Percentiles rank a stretch among this genome's conserved stretches.
phyloP scores from a whole-genome alignment of 2,329 filamentous ascomycete genomes.

The Aspergillus neotritici region DNA sequence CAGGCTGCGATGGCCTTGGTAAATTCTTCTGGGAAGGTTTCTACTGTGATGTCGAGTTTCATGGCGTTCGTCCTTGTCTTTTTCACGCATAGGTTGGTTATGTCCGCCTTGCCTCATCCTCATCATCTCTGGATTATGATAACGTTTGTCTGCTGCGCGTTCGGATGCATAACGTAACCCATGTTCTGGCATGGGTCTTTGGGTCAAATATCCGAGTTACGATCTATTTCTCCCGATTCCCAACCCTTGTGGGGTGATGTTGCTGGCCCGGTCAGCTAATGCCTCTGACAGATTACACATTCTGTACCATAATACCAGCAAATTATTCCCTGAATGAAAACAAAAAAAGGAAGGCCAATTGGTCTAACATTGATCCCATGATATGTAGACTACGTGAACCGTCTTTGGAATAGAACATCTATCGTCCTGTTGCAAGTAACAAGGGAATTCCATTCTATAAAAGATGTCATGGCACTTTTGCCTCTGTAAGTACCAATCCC shows the following conservation, averaged over 20 bases:
- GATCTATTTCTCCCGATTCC: neutral
- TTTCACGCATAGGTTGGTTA: neutral
- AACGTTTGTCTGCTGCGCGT: too few relatives aligned
- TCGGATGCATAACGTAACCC: too few relatives aligned
- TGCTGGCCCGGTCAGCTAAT: too few relatives aligned
- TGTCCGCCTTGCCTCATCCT: too few relatives aligned
- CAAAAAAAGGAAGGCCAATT: slow-evolving; percentile 1
- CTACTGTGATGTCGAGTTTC: neutral
- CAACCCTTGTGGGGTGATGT: too few relatives aligned
- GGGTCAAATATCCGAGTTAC: too few relatives aligned
- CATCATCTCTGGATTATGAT: too few relatives aligned
- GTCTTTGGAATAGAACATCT: too few relatives aligned
- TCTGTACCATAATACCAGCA: neutral
- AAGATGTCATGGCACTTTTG: slow-evolving; percentile 11
- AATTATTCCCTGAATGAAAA: slow-evolving; percentile 2
- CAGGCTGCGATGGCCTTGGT: too few relatives aligned
- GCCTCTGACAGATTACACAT: neutral
- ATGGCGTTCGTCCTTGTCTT: slow-evolving; percentile 7
- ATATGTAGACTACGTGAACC: neutral
- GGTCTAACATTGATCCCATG: slow-evolving; percentile 5
- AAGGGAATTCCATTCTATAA: too few relatives aligned
- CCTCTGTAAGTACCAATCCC: too few relatives aligned
- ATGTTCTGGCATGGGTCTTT: neutral
- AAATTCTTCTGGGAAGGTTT: too few relatives aligned
- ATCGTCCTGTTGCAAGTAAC: neutral